These are phyloP conservation scores for Sorghum bicolor DNA, from an alignment of 176 grass and related monocot species.

Conservation along the genomic window Sorghum_bicolor_NCBIv3 NC_012877.2:58067501-58068000, in stretches of 20 bases:
- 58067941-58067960: no score
- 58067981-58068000: no score
- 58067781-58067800: background rate
- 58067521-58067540: constrained; percentile 66
- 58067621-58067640: background rate
- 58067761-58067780: constrained; percentile 21
- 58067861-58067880: no score
- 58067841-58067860: no score
- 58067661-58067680: background rate
- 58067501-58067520: constrained; percentile 47
- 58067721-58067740: constrained; percentile 96
- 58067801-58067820: constrained; percentile 31
- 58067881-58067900: no score
- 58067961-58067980: no score
- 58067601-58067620: background rate
- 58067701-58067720: constrained; percentile 77
- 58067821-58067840: no score
- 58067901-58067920: no score
- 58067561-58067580: background rate
- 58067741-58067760: constrained; percentile 45
- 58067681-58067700: constrained; percentile 55
- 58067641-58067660: background rate
- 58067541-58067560: constrained; percentile 21
- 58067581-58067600: background rate
- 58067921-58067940: no score